Evolutionary conservation across 2,329 filamentous ascomycete genomes (phyloP).

Genomic region (Lecanosticta acicola): DNA sequence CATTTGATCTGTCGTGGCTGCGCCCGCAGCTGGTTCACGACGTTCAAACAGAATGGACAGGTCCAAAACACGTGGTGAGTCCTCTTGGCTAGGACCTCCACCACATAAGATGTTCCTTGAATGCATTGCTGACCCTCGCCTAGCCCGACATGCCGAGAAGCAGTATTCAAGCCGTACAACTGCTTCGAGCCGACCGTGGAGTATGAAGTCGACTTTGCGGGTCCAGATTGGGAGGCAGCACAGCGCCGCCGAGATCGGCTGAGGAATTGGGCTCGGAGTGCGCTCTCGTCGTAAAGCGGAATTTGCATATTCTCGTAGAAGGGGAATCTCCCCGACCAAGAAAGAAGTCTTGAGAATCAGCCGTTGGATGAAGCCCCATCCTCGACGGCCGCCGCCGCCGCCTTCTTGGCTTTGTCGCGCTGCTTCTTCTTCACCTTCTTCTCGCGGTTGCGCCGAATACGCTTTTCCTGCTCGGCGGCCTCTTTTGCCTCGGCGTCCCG

Average conservation of each 20-base stretch:
- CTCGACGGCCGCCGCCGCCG: slow-evolving; percentile 5
- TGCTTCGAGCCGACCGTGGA: neutral
- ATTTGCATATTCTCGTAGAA: neutral
- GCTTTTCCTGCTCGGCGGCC: slow-evolving; percentile 30
- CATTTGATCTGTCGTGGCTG: neutral
- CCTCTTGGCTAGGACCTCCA: neutral
- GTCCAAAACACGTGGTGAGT: neutral
- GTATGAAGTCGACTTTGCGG: neutral
- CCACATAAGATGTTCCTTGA: neutral
- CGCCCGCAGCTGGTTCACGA: neutral
- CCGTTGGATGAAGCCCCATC: neutral
- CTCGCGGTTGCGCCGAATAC: slow-evolving; percentile 30
- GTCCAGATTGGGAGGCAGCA: neutral
- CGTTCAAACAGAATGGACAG: neutral
- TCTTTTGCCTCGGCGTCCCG: slow-evolving; percentile 27
- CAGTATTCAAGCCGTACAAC: neutral
- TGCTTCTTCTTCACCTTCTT: slow-evolving; percentile 35
- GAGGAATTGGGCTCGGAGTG: neutral
- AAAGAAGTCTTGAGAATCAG: neutral
- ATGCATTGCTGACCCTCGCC: neutral
- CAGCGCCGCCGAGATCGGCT: neutral
- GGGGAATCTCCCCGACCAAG: neutral
- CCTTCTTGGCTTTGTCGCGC: slow-evolving; percentile 33
- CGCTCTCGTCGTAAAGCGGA: neutral
- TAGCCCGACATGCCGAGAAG: neutral